Evolutionary conservation across 2,329 filamentous ascomycete species (phyloP), one percentile per base, ranked within the genome.

Genomic region (Botrytis hyacinthi): DNA sequence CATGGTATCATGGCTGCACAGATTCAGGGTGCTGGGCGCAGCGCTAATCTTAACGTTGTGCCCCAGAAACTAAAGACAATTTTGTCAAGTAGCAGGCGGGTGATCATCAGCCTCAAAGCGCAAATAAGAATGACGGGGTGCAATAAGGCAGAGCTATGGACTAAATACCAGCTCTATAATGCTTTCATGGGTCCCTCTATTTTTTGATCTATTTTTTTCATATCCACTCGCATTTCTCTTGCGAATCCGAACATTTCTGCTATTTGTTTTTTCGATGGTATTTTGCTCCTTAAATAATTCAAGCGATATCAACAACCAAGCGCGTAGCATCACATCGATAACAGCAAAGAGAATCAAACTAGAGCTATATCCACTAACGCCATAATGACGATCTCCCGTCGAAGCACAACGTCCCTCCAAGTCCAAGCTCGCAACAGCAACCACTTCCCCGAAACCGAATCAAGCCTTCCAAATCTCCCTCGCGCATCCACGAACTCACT

Each of bases 391-490:
- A 37, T 72, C 29, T 65, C 61, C 6, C 70, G 46, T 32, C 61
- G 35, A 67, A 67, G 70, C 48, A 72, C 60, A 8, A 72, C 70
- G 1, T 72, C 70, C 18, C 61, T 72, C 14, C 70, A 72, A 67
- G 22, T 67, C 22, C 61, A 72, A 66, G 66, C 63, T 44, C 71
- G 71, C 40, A 42, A 69, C 26, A 70, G 51, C 35, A 68, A 70
- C n/a, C 54, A 73, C 14, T 74, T 74, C 26, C 67, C 71, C 32
- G 61, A 57, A 61, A 81, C 85, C 76, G 87, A 89, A 80, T 82
- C 83, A 46, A 83, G 82, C 40, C 83, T 90, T 42, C 83, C 82
- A 48, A 79, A 82, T 59, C 81, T 83, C 40, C 80, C 72, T 60
- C 70, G 57, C 78, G 59, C 78, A 77, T 70, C 76, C 76, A 69